phyloP scores from a whole-genome alignment of 495 filamentous ascomycete genomes.

The Daldinia bambusicola region DNA sequence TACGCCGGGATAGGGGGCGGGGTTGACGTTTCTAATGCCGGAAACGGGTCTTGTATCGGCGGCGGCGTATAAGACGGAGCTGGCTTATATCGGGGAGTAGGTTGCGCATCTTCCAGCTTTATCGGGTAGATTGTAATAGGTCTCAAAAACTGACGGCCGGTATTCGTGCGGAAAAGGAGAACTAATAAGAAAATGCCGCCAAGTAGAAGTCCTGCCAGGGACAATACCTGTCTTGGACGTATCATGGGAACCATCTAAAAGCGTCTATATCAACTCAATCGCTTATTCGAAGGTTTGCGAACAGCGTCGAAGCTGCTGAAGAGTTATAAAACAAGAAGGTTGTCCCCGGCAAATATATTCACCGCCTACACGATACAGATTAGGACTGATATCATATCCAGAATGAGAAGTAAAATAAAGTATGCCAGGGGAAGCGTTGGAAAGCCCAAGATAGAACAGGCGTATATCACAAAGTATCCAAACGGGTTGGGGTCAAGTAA shows the following conservation, averaged over 20 bases:
- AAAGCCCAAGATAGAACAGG: not conserved
- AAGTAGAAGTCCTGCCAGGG: slow-evolving; percentile 15
- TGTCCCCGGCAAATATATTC: not conserved
- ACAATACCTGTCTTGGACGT: slow-evolving; percentile 19
- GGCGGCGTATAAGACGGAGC: slow-evolving; percentile 49
- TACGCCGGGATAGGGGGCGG: slow-evolving; percentile 58
- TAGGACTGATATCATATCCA: not conserved
- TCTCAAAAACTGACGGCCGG: slow-evolving; percentile 1
- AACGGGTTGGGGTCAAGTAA: not conserved
- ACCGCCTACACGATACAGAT: not conserved
- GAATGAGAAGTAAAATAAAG: not conserved
- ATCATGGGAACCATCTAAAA: slow-evolving; percentile 4
- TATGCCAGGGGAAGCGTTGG: not conserved
- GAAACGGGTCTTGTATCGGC: slow-evolving; percentile 53
- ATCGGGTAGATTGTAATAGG: slow-evolving; percentile 4
- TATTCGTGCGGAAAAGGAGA: slow-evolving; percentile 4
- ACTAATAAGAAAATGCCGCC: slow-evolving; percentile 15
- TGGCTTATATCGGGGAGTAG: slow-evolving; percentile 51
- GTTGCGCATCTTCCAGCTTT: slow-evolving; percentile 1
- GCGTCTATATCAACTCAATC: not conserved
- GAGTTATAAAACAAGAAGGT: not conserved
- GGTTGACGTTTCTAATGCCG: slow-evolving; percentile 47
- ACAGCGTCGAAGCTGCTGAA: not conserved
- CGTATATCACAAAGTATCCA: too few relatives aligned
- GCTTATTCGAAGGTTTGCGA: slow-evolving; percentile 1